phyloP scores from a whole-genome alignment of 108 stramenopile species.

The Stephanodiscus minutulus region DNA sequence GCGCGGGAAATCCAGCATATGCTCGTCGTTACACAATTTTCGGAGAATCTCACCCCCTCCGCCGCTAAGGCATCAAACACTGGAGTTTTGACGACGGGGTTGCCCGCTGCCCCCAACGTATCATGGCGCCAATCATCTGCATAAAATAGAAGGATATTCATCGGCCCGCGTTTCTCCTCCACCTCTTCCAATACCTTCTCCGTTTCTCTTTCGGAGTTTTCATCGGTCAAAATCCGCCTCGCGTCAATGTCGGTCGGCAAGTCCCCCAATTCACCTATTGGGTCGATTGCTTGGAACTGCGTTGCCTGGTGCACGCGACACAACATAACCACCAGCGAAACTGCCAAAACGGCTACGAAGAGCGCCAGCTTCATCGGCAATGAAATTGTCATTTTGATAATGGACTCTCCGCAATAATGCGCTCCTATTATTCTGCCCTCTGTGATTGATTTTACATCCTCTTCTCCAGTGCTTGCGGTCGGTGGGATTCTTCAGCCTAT shows the following conservation, averaged over 20 bases:
- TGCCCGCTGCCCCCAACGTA: conserved; percentile 51
- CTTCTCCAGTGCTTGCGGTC: too few relatives aligned
- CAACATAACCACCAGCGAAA: conserved; percentile 1
- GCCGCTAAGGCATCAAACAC: conserved; percentile 57
- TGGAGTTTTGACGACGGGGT: conserved; percentile 65
- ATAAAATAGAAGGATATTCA: conserved; percentile 54
- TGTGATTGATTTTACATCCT: too few relatives aligned
- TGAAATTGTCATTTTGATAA: background rate
- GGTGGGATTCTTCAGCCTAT: too few relatives aligned
- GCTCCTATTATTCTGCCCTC: too few relatives aligned
- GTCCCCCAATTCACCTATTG: conserved; percentile 10
- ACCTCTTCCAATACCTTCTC: conserved; percentile 27
- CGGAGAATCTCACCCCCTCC: conserved; percentile 66
- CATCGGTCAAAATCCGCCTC: conserved; percentile 2
- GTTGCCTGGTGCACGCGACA: conserved; percentile 15
- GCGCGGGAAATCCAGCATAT: conserved; percentile 74
- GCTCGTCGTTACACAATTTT: conserved; percentile 70
- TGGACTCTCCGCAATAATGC: too few relatives aligned
- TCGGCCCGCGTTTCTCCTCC: conserved; percentile 36
- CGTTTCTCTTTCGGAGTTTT: background rate
- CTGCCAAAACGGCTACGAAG: conserved; percentile 6
- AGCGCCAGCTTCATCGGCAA: conserved; percentile 12
- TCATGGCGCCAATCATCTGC: conserved; percentile 63
- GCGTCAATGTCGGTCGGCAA: background rate
- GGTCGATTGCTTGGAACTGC: conserved; percentile 1